Base-by-base conservation (phyloP, 805 yeast species). In the Scheffersomyces lignosus region DNA sequence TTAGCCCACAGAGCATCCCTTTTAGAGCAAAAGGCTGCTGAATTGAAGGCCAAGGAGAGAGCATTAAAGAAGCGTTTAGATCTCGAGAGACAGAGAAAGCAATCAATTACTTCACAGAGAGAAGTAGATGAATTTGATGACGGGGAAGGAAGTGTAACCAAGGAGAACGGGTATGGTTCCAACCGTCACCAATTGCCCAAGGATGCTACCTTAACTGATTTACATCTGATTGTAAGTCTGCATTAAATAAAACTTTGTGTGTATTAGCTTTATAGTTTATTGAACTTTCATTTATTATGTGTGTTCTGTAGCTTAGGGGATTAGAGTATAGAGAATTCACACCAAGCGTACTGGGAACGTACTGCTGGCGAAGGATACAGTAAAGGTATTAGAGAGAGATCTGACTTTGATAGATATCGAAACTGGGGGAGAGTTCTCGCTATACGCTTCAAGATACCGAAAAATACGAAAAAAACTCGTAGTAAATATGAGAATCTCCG, bases 1-100 rank as follows among this genome's bases (percentile, higher is more conserved):
- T 66, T 86, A 51, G 79, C 87, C 18, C 69, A 70, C 42, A 71
- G 90, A 47, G 91, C 90, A n/a, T 81, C 83, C 14, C 80, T 81
- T 38, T 70, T 86, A 48, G 93, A 86, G 56, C 78, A 74, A 52
- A 82, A 80, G 51, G 91, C 91, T 3, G 83, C 80, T 30, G 83
- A 76, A 45, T 70, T 85, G 60, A 85, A 83, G 64, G 66, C 73
- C 42, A 78, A 79, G 62, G 93, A 85, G 54, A 77, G 66, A 48
- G 49, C 70, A 34, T 56, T 83, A 46, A 68, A 66, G 58, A 70
- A 71, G 48, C 54, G 61, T 44, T 52, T 71, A 44, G 64, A 62
- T 43, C 44, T 37, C 20, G 60, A 50, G 31, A 51, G 51, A 39
- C 31, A 38, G 37, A 45, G 42, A 31, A 45, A 41, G 34, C 24